A percentile compares a stretch with the other conserved stretches of the same genome.
These are phyloP conservation scores for Tilletia setariae DNA, from an alignment of 1,284 basidiomycete species.

Conservation along the genomic window DNA sequence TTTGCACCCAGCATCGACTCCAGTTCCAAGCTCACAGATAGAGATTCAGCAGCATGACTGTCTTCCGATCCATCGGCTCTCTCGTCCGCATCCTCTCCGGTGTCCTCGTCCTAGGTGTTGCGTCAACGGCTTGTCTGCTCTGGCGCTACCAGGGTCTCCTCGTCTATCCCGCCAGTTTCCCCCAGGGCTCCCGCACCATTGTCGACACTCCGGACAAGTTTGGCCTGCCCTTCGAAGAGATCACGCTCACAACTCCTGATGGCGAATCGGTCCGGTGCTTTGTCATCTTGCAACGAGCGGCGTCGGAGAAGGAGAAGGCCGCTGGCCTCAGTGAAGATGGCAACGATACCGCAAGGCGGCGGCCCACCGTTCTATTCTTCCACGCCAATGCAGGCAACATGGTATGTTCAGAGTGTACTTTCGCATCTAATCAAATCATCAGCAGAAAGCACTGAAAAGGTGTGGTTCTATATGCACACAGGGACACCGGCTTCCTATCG, in stretches of 20 bases:
- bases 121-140: conserved; percentile 45
- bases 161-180: conserved; percentile 49
- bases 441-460: too few relatives aligned
- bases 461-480: neutral
- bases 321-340: conserved; percentile 22
- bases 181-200: conserved; percentile 41
- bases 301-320: conserved; percentile 17
- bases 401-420: conserved; percentile 19
- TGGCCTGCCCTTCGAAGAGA: conserved; percentile 43
- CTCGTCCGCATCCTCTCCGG: conserved; percentile 32
- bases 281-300: conserved; percentile 39
- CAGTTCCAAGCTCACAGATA: neutral
- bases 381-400: conserved; percentile 54
- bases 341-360: conserved; percentile 24
- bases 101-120: conserved; percentile 35
- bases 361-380: conserved; percentile 47
- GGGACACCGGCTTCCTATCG: conserved; percentile 82
- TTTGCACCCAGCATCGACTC: conserved; percentile 9
- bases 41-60: conserved; percentile 25
- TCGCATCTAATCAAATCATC: too few relatives aligned
- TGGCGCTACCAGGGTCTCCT: conserved; percentile 50
- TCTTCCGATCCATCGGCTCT: conserved; percentile 28
- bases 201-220: conserved; percentile 46
- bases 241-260: conserved; percentile 46
- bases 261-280: conserved; percentile 39